Evolutionary conservation across 306 rosid genomes (phyloP), one percentile per base, ranked within the genome.

Genomic region (Sphenostylis stenocarpa): DNA sequence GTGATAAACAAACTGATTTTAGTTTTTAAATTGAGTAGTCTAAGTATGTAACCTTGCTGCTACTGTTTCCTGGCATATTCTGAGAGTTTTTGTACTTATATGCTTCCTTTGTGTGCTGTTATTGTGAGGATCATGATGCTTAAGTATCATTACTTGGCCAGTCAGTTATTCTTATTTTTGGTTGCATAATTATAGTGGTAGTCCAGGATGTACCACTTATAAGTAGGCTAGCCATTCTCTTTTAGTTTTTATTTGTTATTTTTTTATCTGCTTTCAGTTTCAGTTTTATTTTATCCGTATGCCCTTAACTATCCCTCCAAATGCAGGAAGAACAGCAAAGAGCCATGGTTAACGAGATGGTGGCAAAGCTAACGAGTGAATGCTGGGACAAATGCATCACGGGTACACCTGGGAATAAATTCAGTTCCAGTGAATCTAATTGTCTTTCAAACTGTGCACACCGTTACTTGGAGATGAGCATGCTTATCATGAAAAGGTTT

Each of bases 311-410:
- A 49, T 78, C 41, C 34, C 17, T 51, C 8, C 17, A 49, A 69
- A 2, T 85, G 76, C 92, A 93, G 98, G 89, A 91, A 87, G 98
- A 93, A 73, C 90, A 90, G 56, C 83, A 91, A 85, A 88, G 90
- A 76, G 94, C 92, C 2, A 75, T 87, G 96, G 69, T 90, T 48
- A 86, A 86, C 62, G 96, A 93, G 83, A 91, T 90, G 93, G 98
- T 91, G 84, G 89, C 88, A 10, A 93, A 93, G 87, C 82, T 91
- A 75, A 93, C 97, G 2, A 90, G 87, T 80, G 87, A 81, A 5
- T 93, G 98, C 73, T 93, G 97, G 98, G 94, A 90, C 85, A 93
- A 93, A 83, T 93, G 98, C 87, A 82, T 93, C 84, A 88, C 94
- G 1, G 78, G 94, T 51, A 53, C 91, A 0, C 98, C 96, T 1